phyloP scores from a whole-genome alignment of 148 eudicot species.

The Limonium bicolor region DNA sequence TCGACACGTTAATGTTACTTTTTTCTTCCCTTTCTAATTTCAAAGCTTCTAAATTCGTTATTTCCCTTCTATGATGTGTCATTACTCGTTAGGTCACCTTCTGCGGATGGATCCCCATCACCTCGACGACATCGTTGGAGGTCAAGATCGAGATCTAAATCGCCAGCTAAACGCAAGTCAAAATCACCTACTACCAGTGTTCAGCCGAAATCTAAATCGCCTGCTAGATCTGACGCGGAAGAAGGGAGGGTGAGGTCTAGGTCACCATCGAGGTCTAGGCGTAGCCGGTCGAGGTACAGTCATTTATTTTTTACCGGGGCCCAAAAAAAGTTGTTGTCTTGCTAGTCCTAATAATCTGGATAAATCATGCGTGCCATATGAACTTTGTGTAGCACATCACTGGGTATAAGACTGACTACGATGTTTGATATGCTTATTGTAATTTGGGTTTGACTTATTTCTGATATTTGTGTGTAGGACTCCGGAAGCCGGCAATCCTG shows the following conservation, averaged over 20 bases:
- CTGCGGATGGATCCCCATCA: constrained; percentile 22
- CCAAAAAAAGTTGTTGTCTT: neutral
- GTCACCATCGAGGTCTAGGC: constrained; percentile 27
- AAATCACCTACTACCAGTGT: constrained; percentile 9
- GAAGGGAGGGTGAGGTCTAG: constrained; percentile 12
- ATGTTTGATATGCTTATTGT: neutral
- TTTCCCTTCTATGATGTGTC: neutral
- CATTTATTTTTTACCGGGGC: neutral
- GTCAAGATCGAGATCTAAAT: constrained; percentile 18
- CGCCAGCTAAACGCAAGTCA: constrained; percentile 5
- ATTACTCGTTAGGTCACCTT: constrained; percentile 24
- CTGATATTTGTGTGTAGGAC: constrained; percentile 26
- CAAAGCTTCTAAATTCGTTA: neutral
- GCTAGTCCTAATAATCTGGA: too few relatives aligned
- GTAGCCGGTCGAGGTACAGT: constrained; percentile 39
- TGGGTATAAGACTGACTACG: too few relatives aligned
- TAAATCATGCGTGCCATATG: neutral
- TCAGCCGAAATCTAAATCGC: constrained; percentile 14
- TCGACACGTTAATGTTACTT: neutral
- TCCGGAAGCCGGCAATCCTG: constrained; percentile 39
- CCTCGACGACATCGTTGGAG: constrained; percentile 21
- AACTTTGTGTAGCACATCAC: neutral
- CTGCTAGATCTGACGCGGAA: constrained; percentile 3
- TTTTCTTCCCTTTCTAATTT: neutral
- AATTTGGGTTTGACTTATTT: neutral